A percentile compares a stretch with the other conserved stretches of the same genome.
Evolutionary conservation across 345 rosid genomes (phyloP).

Genomic region (Clarkia xantiana): DNA sequence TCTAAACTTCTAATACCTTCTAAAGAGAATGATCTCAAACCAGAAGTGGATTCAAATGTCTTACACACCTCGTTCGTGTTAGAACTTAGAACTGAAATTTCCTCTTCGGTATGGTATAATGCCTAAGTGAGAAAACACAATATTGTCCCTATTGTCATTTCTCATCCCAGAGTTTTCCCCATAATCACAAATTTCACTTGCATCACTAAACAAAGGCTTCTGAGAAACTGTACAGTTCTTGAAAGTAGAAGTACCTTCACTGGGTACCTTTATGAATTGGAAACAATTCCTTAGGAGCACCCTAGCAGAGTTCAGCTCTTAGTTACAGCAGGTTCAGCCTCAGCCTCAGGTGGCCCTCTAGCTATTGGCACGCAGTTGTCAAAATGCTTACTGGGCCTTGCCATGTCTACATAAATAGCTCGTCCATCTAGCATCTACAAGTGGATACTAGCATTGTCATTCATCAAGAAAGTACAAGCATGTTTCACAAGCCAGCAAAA

Average conservation of each 20-base stretch:
- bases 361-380: constrained; percentile 5
- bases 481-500: neutral
- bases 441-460: constrained; percentile 4
- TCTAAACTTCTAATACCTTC: too few species aligned
- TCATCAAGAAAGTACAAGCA: neutral
- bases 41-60: too few species aligned
- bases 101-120: too few species aligned
- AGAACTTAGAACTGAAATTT: too few species aligned
- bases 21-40: too few species aligned
- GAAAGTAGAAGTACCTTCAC: neutral
- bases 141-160: too few species aligned
- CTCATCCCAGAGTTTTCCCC: neutral
- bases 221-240: neutral
- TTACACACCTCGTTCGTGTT: too few species aligned
- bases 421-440: constrained; percentile 54
- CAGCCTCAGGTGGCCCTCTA: constrained; percentile 6
- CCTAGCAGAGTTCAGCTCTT: constrained; percentile 9
- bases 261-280: neutral
- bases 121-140: too few species aligned
- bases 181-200: neutral
- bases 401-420: constrained; percentile 27
- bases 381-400: neutral
- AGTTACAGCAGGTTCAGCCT: constrained; percentile 6
- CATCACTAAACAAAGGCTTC: too few species aligned
- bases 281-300: neutral